Conservation (phyloP, 1,139 yeast species). For the Debaryomycetaceae sp. region DNA sequence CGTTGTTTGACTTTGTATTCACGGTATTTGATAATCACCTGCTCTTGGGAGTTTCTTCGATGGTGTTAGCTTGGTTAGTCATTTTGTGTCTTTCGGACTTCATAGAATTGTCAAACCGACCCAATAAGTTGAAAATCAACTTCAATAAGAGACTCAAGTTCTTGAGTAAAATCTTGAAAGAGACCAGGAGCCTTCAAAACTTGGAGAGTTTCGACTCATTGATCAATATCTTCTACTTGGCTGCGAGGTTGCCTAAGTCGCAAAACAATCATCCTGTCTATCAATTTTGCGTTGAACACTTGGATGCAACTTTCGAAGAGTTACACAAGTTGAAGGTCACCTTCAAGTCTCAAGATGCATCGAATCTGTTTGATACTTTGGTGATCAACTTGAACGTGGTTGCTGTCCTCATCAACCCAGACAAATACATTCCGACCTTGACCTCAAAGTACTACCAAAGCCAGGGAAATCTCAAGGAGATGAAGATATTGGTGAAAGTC, state of each 20-base stretch:
- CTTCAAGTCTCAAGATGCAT: slow-evolving; percentile 17
- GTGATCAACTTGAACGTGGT: slow-evolving; percentile 39
- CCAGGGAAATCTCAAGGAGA: slow-evolving; percentile 27
- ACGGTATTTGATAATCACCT: slow-evolving; percentile 31
- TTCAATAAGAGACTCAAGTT: slow-evolving; percentile 37
- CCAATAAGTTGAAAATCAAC: slow-evolving; percentile 28
- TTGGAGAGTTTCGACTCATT: slow-evolving; percentile 42
- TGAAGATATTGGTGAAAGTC: slow-evolving; percentile 33
- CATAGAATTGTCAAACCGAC: slow-evolving; percentile 25
- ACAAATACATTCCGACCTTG: slow-evolving; percentile 24
- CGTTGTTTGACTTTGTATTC: slow-evolving; percentile 31
- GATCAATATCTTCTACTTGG: slow-evolving; percentile 39
- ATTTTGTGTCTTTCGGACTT: slow-evolving; percentile 35
- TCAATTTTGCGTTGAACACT: slow-evolving; percentile 33
- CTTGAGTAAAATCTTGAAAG: slow-evolving; percentile 29
- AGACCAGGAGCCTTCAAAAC: slow-evolving; percentile 28
- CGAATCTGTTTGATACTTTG: slow-evolving; percentile 21
- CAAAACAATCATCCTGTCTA: slow-evolving; percentile 36
- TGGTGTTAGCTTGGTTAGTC: slow-evolving; percentile 33
- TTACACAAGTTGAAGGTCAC: slow-evolving; percentile 18
- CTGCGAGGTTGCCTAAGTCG: slow-evolving; percentile 25
- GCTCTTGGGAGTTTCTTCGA: slow-evolving; percentile 21
- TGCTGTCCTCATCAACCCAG: slow-evolving; percentile 38
- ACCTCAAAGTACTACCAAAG: slow-evolving; percentile 21
- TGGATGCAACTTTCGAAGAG: slow-evolving; percentile 35